phyloP scores from a whole-genome alignment of 768 basidiomycete genomes.

The Amanita pallidorosea region DNA sequence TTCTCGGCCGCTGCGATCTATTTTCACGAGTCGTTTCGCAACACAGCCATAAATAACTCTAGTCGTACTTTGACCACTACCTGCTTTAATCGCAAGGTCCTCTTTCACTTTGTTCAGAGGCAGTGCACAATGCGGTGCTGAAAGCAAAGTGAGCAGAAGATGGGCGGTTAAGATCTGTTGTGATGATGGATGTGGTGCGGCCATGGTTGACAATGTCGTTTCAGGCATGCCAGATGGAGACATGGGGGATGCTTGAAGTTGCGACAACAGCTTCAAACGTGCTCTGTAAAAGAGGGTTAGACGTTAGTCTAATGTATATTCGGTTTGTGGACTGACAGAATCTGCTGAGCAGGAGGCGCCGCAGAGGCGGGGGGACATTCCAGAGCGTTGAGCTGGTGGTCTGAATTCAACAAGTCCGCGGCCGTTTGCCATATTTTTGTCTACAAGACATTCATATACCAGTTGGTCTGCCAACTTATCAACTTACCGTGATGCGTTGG shows the following conservation, averaged over 20 bases:
- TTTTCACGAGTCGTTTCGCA: slow-evolving; percentile 70
- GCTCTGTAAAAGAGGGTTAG: slow-evolving; percentile 24
- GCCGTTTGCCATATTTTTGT: slow-evolving; percentile 59
- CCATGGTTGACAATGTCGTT: slow-evolving; percentile 28
- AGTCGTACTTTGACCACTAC: slow-evolving; percentile 36
- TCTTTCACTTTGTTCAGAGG: slow-evolving; percentile 56
- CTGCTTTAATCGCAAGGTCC: slow-evolving; percentile 28
- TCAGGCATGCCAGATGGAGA: slow-evolving; percentile 49
- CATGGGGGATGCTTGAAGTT: slow-evolving; percentile 35
- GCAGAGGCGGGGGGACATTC: slow-evolving; percentile 9
- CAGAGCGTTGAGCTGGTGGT: slow-evolving; percentile 28
- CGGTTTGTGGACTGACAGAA: slow-evolving; percentile 35
- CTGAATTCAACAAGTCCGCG: slow-evolving; percentile 54
- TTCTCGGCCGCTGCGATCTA: slow-evolving; percentile 65
- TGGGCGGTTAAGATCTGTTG: slow-evolving; percentile 68
- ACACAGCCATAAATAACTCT: slow-evolving; percentile 68
- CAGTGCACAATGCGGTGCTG: slow-evolving; percentile 40
- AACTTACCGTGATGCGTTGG: slow-evolving; percentile 52
- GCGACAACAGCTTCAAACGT: slow-evolving; percentile 46
- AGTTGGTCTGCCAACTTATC: background rate
- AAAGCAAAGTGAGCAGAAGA: slow-evolving; percentile 50
- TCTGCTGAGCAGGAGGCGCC: slow-evolving; percentile 46
- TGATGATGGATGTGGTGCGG: slow-evolving; percentile 31
- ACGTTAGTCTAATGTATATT: background rate
- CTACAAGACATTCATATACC: slow-evolving; percentile 22